A percentile compares a stretch with the other conserved stretches of the same genome.
Conservation (phyloP, 306 rosid genomes). For the Pachyrhizus erosus region DNA sequence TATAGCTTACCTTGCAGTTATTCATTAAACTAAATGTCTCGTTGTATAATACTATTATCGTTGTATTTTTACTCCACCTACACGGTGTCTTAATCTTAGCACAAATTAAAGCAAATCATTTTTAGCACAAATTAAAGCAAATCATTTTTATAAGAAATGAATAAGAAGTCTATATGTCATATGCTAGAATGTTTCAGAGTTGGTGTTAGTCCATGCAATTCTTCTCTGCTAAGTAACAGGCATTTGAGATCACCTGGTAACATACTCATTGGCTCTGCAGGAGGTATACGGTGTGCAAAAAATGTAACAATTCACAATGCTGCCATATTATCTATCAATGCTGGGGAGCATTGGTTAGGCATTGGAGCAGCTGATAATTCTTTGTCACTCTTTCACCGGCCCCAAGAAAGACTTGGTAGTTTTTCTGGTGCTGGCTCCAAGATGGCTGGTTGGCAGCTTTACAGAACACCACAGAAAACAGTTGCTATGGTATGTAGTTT, state of each 20-base stretch:
- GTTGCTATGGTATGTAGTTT: conserved; percentile 77
- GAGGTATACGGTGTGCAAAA: conserved; percentile 85
- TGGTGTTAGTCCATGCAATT: background rate
- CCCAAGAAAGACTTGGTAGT: conserved; percentile 96
- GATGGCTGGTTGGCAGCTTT: conserved; percentile 96
- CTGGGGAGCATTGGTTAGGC: conserved; percentile 99
- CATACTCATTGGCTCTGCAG: conserved; percentile 54
- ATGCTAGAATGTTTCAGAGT: conserved; percentile 31
- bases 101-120: background rate
- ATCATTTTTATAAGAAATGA: background rate
- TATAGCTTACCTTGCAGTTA: conserved; percentile 21
- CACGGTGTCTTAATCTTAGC: conserved; percentile 32
- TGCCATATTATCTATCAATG: conserved; percentile 86
- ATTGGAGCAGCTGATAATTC: conserved; percentile 99
- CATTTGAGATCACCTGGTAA: conserved; percentile 20
- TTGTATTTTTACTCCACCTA: conserved; percentile 10
- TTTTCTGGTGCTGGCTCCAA: conserved; percentile 77
- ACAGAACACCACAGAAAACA: conserved; percentile 93
- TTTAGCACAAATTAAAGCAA: background rate
- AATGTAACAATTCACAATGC: conserved; percentile 87
- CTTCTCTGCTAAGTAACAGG: conserved; percentile 34
- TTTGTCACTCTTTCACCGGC: conserved; percentile 94
- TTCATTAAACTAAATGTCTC: conserved; percentile 31
- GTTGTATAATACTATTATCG: conserved; percentile 20
- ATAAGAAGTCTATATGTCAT: conserved; percentile 11